Percentiles rank a stretch among this genome's conserved stretches.
phyloP scores from a whole-genome alignment of 1,284 basidiomycete genomes.

The Sporisorium exsertum region DNA sequence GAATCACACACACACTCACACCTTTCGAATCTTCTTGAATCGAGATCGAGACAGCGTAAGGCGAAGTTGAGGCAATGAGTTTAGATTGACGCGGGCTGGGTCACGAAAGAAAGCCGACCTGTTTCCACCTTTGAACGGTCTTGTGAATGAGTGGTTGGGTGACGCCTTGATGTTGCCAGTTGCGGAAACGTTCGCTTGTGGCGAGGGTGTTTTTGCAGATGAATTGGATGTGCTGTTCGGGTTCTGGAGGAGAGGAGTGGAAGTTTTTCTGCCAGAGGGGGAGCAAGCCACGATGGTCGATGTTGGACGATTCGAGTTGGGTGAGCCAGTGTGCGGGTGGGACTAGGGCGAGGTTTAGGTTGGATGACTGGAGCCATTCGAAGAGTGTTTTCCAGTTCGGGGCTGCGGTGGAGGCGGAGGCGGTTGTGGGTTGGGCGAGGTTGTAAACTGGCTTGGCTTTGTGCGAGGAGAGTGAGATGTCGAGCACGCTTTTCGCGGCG shows the following conservation, averaged over 20 bases:
- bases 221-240: conserved; percentile 5
- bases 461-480: conserved; percentile 70
- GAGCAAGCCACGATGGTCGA: conserved; percentile 36
- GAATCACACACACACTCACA: conserved; percentile 2
- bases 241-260: neutral
- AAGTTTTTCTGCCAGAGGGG: conserved; percentile 39
- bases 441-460: conserved; percentile 11
- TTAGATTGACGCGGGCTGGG: neutral
- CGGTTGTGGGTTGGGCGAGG: conserved; percentile 32
- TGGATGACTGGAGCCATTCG: conserved; percentile 75
- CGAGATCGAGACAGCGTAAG: neutral
- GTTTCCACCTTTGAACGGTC: conserved; percentile 30
- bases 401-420: neutral
- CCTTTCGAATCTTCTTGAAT: neutral
- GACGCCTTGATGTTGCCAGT: conserved; percentile 24
- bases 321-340: conserved; percentile 75
- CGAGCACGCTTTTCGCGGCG: conserved; percentile 73
- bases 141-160: conserved; percentile 27
- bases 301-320: conserved; percentile 66
- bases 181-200: conserved; percentile 9
- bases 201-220: conserved; percentile 16
- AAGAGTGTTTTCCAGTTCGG: conserved; percentile 72
- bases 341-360: conserved; percentile 80
- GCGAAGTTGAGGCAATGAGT: neutral
- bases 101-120: conserved; percentile 28